These are phyloP conservation scores for Scleroderma citrinum DNA, from an alignment of 768 basidiomycete genomes.

Conservation along the genomic window DNA sequence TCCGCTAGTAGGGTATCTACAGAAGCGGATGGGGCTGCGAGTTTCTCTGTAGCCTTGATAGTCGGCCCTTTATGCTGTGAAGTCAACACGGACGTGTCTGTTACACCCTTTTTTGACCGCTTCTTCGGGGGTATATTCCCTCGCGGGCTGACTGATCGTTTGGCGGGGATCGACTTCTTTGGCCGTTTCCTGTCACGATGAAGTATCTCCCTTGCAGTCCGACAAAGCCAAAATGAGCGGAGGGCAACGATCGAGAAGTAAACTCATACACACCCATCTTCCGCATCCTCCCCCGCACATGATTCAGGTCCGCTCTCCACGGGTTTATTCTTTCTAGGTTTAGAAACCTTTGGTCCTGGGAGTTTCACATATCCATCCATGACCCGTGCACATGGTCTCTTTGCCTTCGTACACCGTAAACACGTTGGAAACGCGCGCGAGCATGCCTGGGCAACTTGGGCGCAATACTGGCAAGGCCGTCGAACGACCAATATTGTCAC, in stretches of 20 bases:
- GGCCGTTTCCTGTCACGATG: neutral
- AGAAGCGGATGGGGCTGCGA: too few species aligned
- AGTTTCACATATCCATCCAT: constrained; percentile 16
- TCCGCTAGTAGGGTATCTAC: neutral
- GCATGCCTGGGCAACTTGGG: constrained; percentile 8
- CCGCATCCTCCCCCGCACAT: too few species aligned
- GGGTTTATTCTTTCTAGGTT: neutral
- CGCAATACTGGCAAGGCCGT: constrained; percentile 14
- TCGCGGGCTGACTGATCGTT: neutral
- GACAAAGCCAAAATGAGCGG: too few species aligned
- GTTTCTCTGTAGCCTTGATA: too few species aligned
- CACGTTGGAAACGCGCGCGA: constrained; percentile 23
- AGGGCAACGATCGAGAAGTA: neutral
- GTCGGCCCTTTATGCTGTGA: too few species aligned
- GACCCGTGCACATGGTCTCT: neutral
- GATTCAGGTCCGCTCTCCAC: neutral
- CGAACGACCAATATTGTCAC: constrained; percentile 20
- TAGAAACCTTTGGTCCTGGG: constrained; percentile 17
- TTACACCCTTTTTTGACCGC: neutral
- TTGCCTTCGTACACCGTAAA: constrained; percentile 15
- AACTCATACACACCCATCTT: neutral
- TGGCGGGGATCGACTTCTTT: neutral
- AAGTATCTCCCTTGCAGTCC: too few species aligned
- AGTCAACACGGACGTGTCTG: too few species aligned
- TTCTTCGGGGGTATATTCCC: neutral